These are phyloP conservation scores for Rubia balearica DNA, from an alignment of 305 asterid genomes.

Conservation along the genomic window DNA sequence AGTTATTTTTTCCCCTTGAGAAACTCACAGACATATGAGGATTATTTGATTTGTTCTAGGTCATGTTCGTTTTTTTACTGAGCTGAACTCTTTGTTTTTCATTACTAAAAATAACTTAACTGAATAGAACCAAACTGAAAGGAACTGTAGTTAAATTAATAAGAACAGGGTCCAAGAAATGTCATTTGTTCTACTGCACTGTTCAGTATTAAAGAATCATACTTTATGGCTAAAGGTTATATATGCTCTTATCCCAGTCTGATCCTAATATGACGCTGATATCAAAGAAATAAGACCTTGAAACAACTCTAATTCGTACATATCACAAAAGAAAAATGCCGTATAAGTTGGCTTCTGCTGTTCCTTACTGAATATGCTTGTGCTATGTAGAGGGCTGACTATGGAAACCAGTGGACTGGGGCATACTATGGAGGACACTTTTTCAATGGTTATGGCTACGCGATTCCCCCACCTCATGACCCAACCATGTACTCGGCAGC, in stretches of 20 bases:
- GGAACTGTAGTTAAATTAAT: not conserved
- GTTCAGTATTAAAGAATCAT: too few relatives aligned
- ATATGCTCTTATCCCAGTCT: not conserved
- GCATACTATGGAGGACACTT: constrained; percentile 70
- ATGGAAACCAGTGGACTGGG: constrained; percentile 70
- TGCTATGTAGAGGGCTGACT: constrained; percentile 47
- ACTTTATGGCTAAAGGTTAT: too few relatives aligned
- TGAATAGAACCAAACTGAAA: not conserved
- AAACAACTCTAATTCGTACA: too few relatives aligned
- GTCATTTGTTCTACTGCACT: too few relatives aligned
- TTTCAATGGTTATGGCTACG: constrained; percentile 70
- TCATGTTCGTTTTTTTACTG: not conserved
- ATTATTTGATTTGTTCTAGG: not conserved
- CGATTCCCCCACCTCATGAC: constrained; percentile 62
- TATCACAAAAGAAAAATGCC: too few relatives aligned
- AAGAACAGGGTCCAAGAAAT: too few relatives aligned
- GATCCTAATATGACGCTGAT: not conserved
- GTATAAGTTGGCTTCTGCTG: not conserved
- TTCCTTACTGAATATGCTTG: not conserved
- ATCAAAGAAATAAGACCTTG: not conserved
- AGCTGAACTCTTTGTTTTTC: not conserved
- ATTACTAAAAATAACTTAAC: not conserved
- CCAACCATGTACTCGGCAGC: constrained; percentile 68
- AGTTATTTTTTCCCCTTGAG: not conserved
- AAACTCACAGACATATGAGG: not conserved